Evolutionary conservation across 345 rosid species (phyloP), one percentile per base, ranked within the genome.

Genomic region (Angophora floribunda): DNA sequence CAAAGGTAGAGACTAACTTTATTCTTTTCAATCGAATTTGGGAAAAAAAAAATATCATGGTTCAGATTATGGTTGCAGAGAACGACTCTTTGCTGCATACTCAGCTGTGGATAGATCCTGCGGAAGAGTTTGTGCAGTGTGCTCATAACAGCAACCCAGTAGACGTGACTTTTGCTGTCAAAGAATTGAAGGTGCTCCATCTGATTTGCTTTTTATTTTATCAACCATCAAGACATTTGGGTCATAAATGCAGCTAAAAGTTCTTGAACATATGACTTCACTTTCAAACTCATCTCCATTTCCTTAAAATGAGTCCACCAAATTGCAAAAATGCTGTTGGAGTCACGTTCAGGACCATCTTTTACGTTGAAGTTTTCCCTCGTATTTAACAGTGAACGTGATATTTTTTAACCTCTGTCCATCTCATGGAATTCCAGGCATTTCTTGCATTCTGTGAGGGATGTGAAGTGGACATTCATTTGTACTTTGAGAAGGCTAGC

Each of bases 51-150:
- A 88, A 85, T 61, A 86, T 93, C 85, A 90, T 70, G 85, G 28
- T 91, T 90, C 63, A 51, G 24, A 36, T 84, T 86, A 57, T 90
- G 59, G 75, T 52, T 87, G 92, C 95, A 98, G 98, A 98, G 52
- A 96, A 93, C 59, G 98, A 95, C 89, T 93, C 96, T 59, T 92
- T 94, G 55, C 90, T 97, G 61, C 96, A 97, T 91, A 94, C 98
- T 89, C 98, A 96, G 91, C 94, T 97, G 57, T 97, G 99, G 99
- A 97, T 98, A 89, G 99, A 98, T 93, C 99, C 99, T 85, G n/a
- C 91, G 3, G 98, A 97, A 92, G 99, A 97, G 90, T 98, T 96
- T 95, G 92, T 95, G 89, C 98, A 93, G 86, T 98, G 97, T 89
- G 90, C 91, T 90, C 98, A 97, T 91, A 88, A 65, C 50, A 96